Evolutionary conservation across 192 early-diverging fungal species (phyloP), one percentile per base, ranked within the genome.

Genomic region (Coemansia sp.): DNA sequence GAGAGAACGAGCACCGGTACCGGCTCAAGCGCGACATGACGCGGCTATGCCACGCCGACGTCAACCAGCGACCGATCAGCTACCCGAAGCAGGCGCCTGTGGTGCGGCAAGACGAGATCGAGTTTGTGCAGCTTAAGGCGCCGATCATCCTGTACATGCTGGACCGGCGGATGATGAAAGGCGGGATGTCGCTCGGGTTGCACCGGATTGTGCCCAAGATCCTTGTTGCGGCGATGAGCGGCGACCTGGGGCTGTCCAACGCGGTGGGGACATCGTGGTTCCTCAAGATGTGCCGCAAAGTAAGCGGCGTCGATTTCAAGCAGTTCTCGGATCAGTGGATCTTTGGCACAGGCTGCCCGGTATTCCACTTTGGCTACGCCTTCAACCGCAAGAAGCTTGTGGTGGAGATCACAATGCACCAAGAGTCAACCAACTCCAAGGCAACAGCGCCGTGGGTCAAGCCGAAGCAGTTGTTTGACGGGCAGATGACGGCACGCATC

Each of bases 381-480:
- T 98, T 99, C 61, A 98, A 95, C 76, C 89, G 94, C 41, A 98
- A 96, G 82, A 96, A 96, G 75, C 91, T 97, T 87, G 89, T 92
- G 9, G 92, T 99, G 10, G 95, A 98, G 74, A 87, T 99, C 63
- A 84, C 81, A 43, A 88, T 94, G 83, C 81, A 76, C 33, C 93
- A 94, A 62, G 79, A 85, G 50, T 88, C 86, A 33, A 88, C 91
- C 11, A 92, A 84, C 59, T 38, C 83, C 40, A 63, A 59, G 36
- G 78, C 83, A 2, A 80, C 79, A 14, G 75, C 73, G 40, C 67
- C 79, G 1, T 74, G 81, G 80, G 80, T 75, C 5, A 41, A 42
- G 33, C 61, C 80, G 43, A 22, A 15, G 15, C 81, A 83, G 66
- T 38, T 74, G 49, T 79, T 83, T 52, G 61, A 83, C 5, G 91